Percentiles rank a stretch among this genome's conserved stretches.
These are phyloP conservation scores for Alnus rubra DNA, from an alignment of 306 rosid genomes.

Conservation along the genomic window DNA sequence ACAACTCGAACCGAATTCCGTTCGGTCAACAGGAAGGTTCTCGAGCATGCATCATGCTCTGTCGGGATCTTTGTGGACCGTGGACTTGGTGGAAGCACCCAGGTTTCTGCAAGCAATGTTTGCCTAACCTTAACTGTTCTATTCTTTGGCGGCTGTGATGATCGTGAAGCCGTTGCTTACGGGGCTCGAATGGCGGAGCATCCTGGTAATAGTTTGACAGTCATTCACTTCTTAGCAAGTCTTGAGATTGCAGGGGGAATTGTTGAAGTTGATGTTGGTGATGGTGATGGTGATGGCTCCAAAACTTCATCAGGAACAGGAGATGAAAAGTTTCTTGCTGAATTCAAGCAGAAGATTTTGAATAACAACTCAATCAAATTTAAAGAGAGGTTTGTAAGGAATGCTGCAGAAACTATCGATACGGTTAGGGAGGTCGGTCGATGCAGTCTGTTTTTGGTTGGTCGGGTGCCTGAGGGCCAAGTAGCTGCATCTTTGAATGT, in stretches of 20 bases:
- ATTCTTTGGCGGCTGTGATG: conserved; percentile 67
- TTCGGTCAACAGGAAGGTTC: conserved; percentile 47
- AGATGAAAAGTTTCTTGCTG: conserved; percentile 33
- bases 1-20: conserved; percentile 45
- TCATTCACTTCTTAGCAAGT: conserved; percentile 32
- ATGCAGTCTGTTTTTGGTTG: conserved; percentile 56
- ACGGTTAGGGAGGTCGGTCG: conserved; percentile 27
- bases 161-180: conserved; percentile 65
- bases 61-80: conserved; percentile 76
- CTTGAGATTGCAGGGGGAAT: conserved; percentile 29
- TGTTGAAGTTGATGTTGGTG: conserved; percentile 27
- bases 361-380: conserved; percentile 33
- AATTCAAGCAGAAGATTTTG: conserved; percentile 29
- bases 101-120: conserved; percentile 53
- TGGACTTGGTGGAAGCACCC: conserved; percentile 65
- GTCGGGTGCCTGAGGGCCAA: conserved; percentile 46
- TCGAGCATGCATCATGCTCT: conserved; percentile 60
- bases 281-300: neutral
- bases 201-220: conserved; percentile 55
- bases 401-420: conserved; percentile 28
- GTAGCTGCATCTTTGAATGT: conserved; percentile 34
- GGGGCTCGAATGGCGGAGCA: conserved; percentile 67
- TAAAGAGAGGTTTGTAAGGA: conserved; percentile 40
- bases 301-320: neutral
- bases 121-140: conserved; percentile 40